A percentile compares a stretch with the other conserved stretches of the same genome.
These are phyloP conservation scores for Irpex lacteus DNA, from an alignment of 1,284 basidiomycete species.

Conservation along the genomic window DNA sequence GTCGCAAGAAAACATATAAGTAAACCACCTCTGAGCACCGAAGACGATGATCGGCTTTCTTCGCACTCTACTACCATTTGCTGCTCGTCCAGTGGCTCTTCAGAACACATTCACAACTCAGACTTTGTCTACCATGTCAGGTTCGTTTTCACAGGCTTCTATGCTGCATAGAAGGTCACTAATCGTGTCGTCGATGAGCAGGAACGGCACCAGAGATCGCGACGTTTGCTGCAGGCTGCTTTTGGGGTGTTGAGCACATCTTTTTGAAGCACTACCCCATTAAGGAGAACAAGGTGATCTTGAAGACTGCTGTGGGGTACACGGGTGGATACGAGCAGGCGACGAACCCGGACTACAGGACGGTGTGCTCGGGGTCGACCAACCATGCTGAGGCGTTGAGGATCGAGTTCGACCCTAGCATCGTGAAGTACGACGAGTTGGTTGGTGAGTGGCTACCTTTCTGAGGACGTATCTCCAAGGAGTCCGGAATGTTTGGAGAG, in stretches of 20 bases:
- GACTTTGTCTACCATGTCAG: slow-evolving; percentile 13
- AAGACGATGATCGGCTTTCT: neutral
- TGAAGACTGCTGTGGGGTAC: slow-evolving; percentile 78
- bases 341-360: slow-evolving; percentile 58
- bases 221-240: slow-evolving; percentile 73
- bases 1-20: too few relatives aligned
- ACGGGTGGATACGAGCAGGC: slow-evolving; percentile 69
- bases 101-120: neutral
- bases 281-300: slow-evolving; percentile 59
- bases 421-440: slow-evolving; percentile 80
- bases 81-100: neutral
- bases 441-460: slow-evolving; percentile 51
- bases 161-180: neutral
- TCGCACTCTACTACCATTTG: neutral
- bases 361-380: slow-evolving; percentile 69
- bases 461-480: too few relatives aligned
- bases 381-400: slow-evolving; percentile 89
- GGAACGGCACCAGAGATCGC: slow-evolving; percentile 50
- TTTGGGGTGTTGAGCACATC: slow-evolving; percentile 86
- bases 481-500: neutral
- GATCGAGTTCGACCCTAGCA: slow-evolving; percentile 81
- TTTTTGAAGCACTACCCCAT: slow-evolving; percentile 81
- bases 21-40: too few relatives aligned
- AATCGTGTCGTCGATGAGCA: neutral
- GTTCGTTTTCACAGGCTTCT: neutral